Evolutionary conservation across 2,329 filamentous ascomycete species (phyloP).

Genomic region (Clarireedia paspali): DNA sequence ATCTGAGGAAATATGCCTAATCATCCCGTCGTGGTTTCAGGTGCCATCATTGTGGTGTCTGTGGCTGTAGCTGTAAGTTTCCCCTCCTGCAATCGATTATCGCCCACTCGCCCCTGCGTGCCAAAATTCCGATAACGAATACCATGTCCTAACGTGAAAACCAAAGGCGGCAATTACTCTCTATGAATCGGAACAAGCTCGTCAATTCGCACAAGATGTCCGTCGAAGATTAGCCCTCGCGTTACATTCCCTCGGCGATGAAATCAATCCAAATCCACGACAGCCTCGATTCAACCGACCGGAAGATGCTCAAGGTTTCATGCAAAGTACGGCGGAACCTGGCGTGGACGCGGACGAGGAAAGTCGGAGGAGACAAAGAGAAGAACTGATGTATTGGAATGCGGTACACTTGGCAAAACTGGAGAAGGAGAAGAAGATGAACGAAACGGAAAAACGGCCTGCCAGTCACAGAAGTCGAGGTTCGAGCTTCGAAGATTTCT

Average conservation of each 20-base stretch:
- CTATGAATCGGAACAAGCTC: constrained; percentile 57
- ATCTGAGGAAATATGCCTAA: constrained; percentile 24
- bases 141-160: constrained; percentile 8
- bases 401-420: constrained; percentile 43
- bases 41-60: constrained; percentile 27
- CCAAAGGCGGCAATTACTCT: constrained; percentile 33
- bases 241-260: constrained; percentile 51
- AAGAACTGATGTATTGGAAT: constrained; percentile 62
- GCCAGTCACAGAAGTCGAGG: constrained; percentile 22
- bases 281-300: constrained; percentile 56
- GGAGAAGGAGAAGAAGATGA: constrained; percentile 29
- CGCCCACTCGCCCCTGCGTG: not conserved
- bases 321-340: constrained; percentile 41
- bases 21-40: constrained; percentile 27
- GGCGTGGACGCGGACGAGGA: constrained; percentile 57
- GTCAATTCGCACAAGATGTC: constrained; percentile 52
- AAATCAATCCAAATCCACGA: constrained; percentile 34
- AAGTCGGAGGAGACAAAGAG: constrained; percentile 50
- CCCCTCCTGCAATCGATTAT: not conserved
- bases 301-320: constrained; percentile 58
- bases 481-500: constrained; percentile 49
- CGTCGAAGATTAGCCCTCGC: constrained; percentile 54
- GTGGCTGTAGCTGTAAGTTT: constrained; percentile 28
- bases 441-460: constrained; percentile 17
- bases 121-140: not conserved